Percentiles rank a stretch among this genome's conserved stretches.
phyloP scores from a whole-genome alignment of 805 yeast species.

The Huiozyma naganishii region DNA sequence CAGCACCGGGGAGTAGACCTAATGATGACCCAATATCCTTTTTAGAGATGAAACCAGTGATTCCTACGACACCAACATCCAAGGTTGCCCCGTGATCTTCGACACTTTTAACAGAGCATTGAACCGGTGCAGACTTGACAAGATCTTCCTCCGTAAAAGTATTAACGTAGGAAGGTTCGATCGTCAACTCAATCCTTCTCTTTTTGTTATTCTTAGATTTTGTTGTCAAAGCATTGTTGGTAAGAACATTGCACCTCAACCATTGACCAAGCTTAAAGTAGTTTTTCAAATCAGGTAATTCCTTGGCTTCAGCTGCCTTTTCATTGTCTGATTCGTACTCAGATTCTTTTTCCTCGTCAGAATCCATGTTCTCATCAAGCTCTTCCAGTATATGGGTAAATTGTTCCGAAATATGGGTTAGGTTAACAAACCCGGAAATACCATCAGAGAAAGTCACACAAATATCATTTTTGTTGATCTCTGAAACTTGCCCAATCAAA shows the following conservation, averaged over 20 bases:
- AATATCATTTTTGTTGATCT: constrained; percentile 52
- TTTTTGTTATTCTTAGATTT: constrained; percentile 32
- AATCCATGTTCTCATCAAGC: constrained; percentile 39
- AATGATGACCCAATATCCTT: constrained; percentile 44
- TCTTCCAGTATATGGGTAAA: constrained; percentile 48
- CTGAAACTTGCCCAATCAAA: constrained; percentile 66
- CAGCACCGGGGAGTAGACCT: constrained; percentile 47
- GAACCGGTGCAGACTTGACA: constrained; percentile 49
- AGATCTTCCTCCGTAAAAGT: constrained; percentile 56
- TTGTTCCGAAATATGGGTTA: constrained; percentile 58
- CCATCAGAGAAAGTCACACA: constrained; percentile 70
- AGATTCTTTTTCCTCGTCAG: constrained; percentile 33
- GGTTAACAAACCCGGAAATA: constrained; percentile 66
- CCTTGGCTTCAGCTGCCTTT: constrained; percentile 20
- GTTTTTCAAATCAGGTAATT: constrained; percentile 45
- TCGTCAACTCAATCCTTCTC: constrained; percentile 57
- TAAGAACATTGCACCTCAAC: constrained; percentile 71
- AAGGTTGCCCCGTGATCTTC: constrained; percentile 90
- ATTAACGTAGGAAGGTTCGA: constrained; percentile 70
- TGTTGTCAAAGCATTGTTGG: constrained; percentile 34
- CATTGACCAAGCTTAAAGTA: constrained; percentile 70
- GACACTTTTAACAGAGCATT: constrained; percentile 63
- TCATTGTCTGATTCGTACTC: constrained; percentile 21
- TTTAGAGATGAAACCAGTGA: constrained; percentile 65
- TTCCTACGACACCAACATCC: constrained; percentile 49